These are phyloP conservation scores for Aspergillus pseudoterreus DNA, from an alignment of 2,329 filamentous ascomycete genomes.

Conservation along the genomic window DNA sequence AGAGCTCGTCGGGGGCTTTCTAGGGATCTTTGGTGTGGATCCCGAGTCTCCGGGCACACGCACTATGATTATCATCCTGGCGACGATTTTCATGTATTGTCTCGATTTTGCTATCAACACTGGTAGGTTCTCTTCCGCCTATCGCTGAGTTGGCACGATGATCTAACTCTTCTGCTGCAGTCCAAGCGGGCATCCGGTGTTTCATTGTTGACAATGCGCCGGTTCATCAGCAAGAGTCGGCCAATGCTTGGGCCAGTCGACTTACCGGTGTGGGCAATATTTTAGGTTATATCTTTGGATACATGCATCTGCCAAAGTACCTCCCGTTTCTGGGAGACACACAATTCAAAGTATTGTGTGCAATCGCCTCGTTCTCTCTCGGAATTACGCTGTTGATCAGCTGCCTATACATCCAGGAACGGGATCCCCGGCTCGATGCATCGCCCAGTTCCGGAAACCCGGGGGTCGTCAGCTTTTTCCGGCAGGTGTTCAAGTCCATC, in stretches of 20 bases:
- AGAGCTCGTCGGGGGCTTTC: slow-evolving; percentile 65
- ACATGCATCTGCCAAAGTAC: slow-evolving; percentile 69
- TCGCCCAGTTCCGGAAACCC: slow-evolving; percentile 57
- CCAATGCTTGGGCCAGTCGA: slow-evolving; percentile 91
- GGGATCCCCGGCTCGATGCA: slow-evolving; percentile 72
- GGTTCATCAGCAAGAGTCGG: slow-evolving; percentile 86
- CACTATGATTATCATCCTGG: slow-evolving; percentile 67
- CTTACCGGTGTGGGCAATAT: slow-evolving; percentile 87
- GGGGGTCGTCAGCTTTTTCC: slow-evolving; percentile 76
- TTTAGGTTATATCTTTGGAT: slow-evolving; percentile 82
- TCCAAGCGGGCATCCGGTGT: slow-evolving; percentile 86
- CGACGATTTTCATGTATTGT: slow-evolving; percentile 82
- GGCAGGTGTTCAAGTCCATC: slow-evolving; percentile 71
- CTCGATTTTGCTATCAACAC: slow-evolving; percentile 96
- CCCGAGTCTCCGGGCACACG: slow-evolving; percentile 62
- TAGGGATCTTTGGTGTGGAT: slow-evolving; percentile 68
- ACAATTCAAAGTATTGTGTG: slow-evolving; percentile 90
- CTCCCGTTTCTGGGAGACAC: slow-evolving; percentile 78
- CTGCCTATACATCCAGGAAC: slow-evolving; percentile 66
- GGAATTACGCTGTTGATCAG: slow-evolving; percentile 67
- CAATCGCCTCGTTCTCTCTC: slow-evolving; percentile 74
- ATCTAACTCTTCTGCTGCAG: slow-evolving; percentile 36
- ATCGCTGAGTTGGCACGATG: not conserved
- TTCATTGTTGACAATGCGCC: slow-evolving; percentile 94
- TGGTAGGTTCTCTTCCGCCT: slow-evolving; percentile 45